Evolutionary conservation across 2,329 filamentous ascomycete species (phyloP).

Genomic region (Boeremia exigua): DNA sequence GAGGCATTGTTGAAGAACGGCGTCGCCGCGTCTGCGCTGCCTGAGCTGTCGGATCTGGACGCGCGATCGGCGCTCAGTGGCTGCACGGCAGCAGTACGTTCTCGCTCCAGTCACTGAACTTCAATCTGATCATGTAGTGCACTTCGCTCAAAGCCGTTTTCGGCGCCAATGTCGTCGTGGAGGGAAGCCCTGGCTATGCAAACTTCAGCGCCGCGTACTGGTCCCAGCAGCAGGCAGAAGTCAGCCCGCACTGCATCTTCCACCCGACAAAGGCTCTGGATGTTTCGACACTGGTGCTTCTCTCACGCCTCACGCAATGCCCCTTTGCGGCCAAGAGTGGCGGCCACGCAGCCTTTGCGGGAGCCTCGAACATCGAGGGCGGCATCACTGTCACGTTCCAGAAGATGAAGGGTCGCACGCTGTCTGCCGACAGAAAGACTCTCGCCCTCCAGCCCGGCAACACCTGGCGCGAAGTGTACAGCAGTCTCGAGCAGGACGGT

Average conservation of each 20-base stretch:
- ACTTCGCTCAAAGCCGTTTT: conserved; percentile 27
- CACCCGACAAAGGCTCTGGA: conserved; percentile 26
- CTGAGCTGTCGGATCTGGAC: neutral
- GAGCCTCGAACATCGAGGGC: conserved; percentile 35
- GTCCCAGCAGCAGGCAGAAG: conserved; percentile 30
- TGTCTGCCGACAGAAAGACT: conserved; percentile 26
- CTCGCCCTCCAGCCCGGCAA: conserved; percentile 40
- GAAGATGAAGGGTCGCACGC: conserved; percentile 30
- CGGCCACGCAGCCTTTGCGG: conserved; percentile 32
- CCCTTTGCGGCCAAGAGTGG: conserved; percentile 50
- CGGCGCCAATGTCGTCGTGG: conserved; percentile 20
- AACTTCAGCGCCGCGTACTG: conserved; percentile 28
- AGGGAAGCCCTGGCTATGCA: conserved; percentile 23
- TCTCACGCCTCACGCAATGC: conserved; percentile 31
- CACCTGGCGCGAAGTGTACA: conserved; percentile 42
- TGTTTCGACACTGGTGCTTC: conserved; percentile 25
- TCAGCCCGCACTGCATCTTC: conserved; percentile 36
- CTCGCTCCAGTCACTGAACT: too few relatives aligned
- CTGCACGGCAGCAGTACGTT: too few relatives aligned
- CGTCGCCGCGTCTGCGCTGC: neutral
- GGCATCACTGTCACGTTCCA: conserved; percentile 38
- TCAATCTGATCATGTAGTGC: conserved; percentile 20
- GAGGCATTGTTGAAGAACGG: conserved; percentile 1
- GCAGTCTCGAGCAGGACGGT: conserved; percentile 26
- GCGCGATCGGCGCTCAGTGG: neutral